Evolutionary conservation across 371 early-diverging fungal genomes (phyloP).

Genomic region (Circinella minor): DNA sequence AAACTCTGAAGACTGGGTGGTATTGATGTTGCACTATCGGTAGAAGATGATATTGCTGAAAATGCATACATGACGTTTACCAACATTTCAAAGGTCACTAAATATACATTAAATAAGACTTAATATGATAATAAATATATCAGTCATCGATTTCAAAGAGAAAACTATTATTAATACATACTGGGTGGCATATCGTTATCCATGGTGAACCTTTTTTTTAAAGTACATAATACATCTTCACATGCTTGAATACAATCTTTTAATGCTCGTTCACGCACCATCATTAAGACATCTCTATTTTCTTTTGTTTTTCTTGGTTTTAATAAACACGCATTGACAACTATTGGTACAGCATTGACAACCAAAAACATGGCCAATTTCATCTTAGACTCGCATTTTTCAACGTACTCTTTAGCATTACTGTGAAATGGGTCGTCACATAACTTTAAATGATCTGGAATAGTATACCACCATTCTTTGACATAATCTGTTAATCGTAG

Average conservation of each 20-base stretch:
- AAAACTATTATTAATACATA: slow-evolving; percentile 1
- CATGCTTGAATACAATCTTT: not conserved
- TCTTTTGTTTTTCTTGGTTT: not conserved
- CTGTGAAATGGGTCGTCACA: not conserved
- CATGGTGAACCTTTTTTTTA: not conserved
- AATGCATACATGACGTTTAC: slow-evolving; percentile 6
- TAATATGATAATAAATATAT: too few species aligned
- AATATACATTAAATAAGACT: not conserved
- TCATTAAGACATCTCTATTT: not conserved
- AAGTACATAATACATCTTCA: not conserved
- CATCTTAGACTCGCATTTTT: not conserved
- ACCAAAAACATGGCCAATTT: not conserved
- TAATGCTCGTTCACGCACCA: slow-evolving; percentile 3
- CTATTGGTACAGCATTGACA: not conserved
- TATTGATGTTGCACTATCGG: not conserved
- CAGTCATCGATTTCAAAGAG: too few species aligned
- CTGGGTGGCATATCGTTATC: not conserved
- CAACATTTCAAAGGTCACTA: slow-evolving; percentile 10
- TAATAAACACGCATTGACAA: slow-evolving; percentile 2
- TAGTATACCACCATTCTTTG: slow-evolving; percentile 9
- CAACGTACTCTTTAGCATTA: not conserved
- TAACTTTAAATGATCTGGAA: not conserved
- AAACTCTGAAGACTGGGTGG: not conserved
- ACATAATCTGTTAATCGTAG: not conserved
- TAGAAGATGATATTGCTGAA: not conserved